phyloP scores from a whole-genome alignment of 208 protist genomes.

The Strigomonas culicis region DNA sequence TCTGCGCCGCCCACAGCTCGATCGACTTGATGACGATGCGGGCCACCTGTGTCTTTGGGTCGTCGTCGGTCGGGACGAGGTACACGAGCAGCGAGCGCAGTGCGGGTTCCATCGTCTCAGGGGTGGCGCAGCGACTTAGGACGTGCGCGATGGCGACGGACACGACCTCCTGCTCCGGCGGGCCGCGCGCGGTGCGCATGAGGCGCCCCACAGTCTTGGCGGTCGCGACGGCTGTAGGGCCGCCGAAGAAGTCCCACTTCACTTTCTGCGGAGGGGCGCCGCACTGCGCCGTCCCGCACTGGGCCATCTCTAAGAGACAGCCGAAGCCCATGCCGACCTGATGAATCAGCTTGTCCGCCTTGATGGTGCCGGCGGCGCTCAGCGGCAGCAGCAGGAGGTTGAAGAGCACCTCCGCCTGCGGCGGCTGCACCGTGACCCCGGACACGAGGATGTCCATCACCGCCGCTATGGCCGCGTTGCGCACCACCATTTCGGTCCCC shows the following conservation, averaged over 20 bases:
- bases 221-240: slow-evolving; percentile 28
- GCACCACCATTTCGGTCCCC: slow-evolving; percentile 22
- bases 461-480: slow-evolving; percentile 26
- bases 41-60: slow-evolving; percentile 55
- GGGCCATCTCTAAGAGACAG: neutral
- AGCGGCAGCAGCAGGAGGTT: slow-evolving; percentile 21
- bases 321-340: neutral
- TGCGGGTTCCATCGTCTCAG: slow-evolving; percentile 33
- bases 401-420: slow-evolving; percentile 9
- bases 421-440: slow-evolving; percentile 30
- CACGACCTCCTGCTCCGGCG: slow-evolving; percentile 31
- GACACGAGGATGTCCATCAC: slow-evolving; percentile 27
- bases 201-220: slow-evolving; percentile 38
- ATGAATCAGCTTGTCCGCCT: neutral
- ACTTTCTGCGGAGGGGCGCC: neutral
- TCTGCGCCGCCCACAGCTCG: slow-evolving; percentile 32
- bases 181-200: slow-evolving; percentile 41
- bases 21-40: slow-evolving; percentile 50
- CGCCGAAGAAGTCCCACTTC: slow-evolving; percentile 48
- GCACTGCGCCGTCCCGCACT: neutral
- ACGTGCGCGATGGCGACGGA: slow-evolving; percentile 48
- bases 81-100: slow-evolving; percentile 60
- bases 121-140: slow-evolving; percentile 27
- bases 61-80: slow-evolving; percentile 31
- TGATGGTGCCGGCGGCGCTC: slow-evolving; percentile 38